Base-by-base conservation (phyloP, 2,329 filamentous ascomycete species). In the Orbilia quercus region DNA sequence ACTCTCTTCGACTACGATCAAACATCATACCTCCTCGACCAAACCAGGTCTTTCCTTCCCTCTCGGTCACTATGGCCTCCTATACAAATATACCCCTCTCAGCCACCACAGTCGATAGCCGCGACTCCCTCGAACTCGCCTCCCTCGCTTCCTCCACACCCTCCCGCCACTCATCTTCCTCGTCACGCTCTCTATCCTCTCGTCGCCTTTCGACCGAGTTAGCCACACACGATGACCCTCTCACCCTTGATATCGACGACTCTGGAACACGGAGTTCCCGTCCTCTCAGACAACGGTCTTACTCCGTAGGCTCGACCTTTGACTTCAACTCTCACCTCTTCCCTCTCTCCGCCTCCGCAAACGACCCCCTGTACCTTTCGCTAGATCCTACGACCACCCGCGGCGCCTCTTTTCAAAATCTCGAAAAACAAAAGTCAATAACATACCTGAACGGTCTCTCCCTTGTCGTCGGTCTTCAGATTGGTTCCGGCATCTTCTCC, bases 121-220 rank as follows among this genome's bases (percentile, higher is more conserved):
- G 95, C 82, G 95, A 99, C 85, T 98, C 94, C 50, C 88, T 99
- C 79, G 95, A 99, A 84, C 90, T 99, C 69, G 95, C 93, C 73
- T 97, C 93, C 59, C 88, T 99, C 75, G 95, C 94, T 72, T 96
- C 92, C 75, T 93, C 90, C 38, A 92, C 90, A 77, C 86, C 85
- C 58, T 85, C 85, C 51, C 85, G 85, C 9, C 87, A 89, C 50
- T 83, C 85, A n/a, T 90, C 89, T 14, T 86, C 90, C 42, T 96
- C 92, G 36, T 90, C 88, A 1, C 87, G 88, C 40, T 91, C 90
- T 77, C 88, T 93, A 78, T 91, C 92, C 12, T 98, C 94, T 71
- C 90, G 92, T 76, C 90, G 91, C 77, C 85, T 96, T 60, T 99
- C 95, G 42, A 88, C 96, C 78, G 59, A 75, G 23, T 57, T 74